phyloP scores from a whole-genome alignment of 129 eudicot species.

The Saussurea involucrata region DNA sequence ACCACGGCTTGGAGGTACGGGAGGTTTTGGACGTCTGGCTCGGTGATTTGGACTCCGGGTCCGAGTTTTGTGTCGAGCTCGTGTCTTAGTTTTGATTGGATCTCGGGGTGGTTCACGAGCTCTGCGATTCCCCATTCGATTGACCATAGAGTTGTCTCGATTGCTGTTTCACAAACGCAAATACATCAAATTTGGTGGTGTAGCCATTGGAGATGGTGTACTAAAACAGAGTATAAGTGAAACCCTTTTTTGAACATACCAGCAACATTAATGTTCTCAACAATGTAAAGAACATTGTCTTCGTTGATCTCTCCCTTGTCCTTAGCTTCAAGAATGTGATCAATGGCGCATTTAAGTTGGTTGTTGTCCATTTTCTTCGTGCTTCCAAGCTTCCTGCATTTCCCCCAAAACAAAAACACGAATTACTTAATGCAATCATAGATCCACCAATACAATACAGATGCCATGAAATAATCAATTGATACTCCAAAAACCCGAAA shows the following conservation, averaged over 20 bases:
- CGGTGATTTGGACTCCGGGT: conserved; percentile 65
- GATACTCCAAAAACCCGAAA: background rate
- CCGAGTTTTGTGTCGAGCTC: conserved; percentile 81
- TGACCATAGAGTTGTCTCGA: conserved; percentile 94
- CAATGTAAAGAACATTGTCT: conserved; percentile 91
- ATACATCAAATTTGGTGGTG: background rate
- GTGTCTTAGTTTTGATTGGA: conserved; percentile 65
- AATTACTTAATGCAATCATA: background rate
- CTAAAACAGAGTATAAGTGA: background rate
- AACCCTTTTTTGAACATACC: conserved; percentile 35
- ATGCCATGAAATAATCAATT: background rate
- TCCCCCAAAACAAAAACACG: background rate
- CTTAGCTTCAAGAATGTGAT: conserved; percentile 85
- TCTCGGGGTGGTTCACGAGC: conserved; percentile 79
- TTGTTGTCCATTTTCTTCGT: conserved; percentile 52
- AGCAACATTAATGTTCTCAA: conserved; percentile 96
- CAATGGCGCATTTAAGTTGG: conserved; percentile 76
- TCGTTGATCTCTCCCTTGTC: conserved; percentile 93
- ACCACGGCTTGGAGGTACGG: conserved; percentile 93
- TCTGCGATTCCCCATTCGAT: conserved; percentile 96
- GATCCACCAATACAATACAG: background rate
- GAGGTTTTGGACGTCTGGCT: conserved; percentile 73
- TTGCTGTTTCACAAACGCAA: conserved; percentile 44
- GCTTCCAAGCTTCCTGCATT: conserved; percentile 68
- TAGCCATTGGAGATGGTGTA: background rate